A percentile compares a stretch with the other conserved stretches of the same genome.
phyloP scores from a whole-genome alignment of 352 stramenopile genomes.

The Phytopythium vexans region DNA sequence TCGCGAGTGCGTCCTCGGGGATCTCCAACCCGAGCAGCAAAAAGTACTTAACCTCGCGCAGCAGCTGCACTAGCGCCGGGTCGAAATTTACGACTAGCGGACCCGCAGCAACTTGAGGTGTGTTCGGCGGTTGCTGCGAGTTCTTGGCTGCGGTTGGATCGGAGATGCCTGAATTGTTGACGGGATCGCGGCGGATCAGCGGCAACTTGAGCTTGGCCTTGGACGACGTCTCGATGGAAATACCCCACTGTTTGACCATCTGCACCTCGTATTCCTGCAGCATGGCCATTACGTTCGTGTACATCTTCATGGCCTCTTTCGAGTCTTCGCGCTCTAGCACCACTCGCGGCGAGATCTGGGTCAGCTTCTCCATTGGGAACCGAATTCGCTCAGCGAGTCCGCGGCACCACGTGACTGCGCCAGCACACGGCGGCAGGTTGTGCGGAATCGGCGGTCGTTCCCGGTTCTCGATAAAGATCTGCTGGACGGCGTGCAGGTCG shows the following conservation, averaged over 20 bases:
- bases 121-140: conserved; percentile 12
- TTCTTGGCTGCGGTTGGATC: conserved; percentile 8
- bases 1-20: conserved; percentile 85
- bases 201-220: conserved; percentile 87
- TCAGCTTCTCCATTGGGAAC: conserved; percentile 88
- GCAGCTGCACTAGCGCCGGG: conserved; percentile 82
- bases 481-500: conserved; percentile 83
- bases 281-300: conserved; percentile 85
- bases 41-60: conserved; percentile 95
- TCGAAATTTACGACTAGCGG: conserved; percentile 91
- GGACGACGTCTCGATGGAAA: conserved; percentile 76
- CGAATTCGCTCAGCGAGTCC: conserved; percentile 84
- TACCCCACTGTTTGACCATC: conserved; percentile 76
- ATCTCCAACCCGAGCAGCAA: conserved; percentile 87
- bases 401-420: conserved; percentile 89
- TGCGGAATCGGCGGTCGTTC: conserved; percentile 82
- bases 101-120: conserved; percentile 5
- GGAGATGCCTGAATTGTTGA: conserved; percentile 8
- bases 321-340: conserved; percentile 89
- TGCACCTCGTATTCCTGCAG: conserved; percentile 81
- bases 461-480: conserved; percentile 88
- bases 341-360: conserved; percentile 65
- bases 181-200: conserved; percentile 61
- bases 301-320: conserved; percentile 88
- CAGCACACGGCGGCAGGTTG: conserved; percentile 89